Base-by-base conservation (phyloP, 306 rosid genomes). In the Pyrus betulifolia region DNA sequence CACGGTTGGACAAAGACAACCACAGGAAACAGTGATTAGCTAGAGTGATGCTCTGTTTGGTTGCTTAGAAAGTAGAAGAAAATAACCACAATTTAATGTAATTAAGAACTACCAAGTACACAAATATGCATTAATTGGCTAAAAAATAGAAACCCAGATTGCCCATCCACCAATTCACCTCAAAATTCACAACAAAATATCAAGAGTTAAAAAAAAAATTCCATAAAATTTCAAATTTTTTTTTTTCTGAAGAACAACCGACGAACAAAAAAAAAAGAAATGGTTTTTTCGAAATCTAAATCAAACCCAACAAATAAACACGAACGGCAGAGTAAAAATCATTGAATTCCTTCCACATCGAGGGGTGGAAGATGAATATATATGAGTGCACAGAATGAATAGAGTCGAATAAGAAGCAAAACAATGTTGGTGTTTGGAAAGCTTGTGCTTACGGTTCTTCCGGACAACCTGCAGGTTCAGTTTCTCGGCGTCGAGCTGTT, bases 1-100 rank as follows among this genome's bases (percentile, higher is more conserved):
- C 69, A 64, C 71, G 78, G 59, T 66, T 71, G 73, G 73, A 69
- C 35, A 67, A 63, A 55, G 2, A 78, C 35, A 52, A 68, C 27
- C 21, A 42, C 27, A 60, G 23, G 44, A 61, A 60, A 44, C 69
- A 74, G 21, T 25, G 44, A 38, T 38, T 72, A 58, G 76, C 67
- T 31, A 72, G n/a, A 57, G 51, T 33, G 51, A n/a, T 57, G 46
- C 23, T 64, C 45, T n/a, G 12, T 17, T 18, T 31, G 64, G 21
- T 54, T 52, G 49, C 75, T 30, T 5, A 18, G 40, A 49, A 51
- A 70, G 22, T 17, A 22, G 51, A 11, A 18, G 40, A 49, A 51
- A 70, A 19, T 17, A 38, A 57, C 40, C 11, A 54, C 13, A 70
- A 31, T 5, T 6, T 71, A 5, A 31, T n/a, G 61, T 19, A 30